A percentile compares a stretch with the other conserved stretches of the same genome.
These are phyloP conservation scores for Alnus rubra DNA, from an alignment of 306 rosid genomes.

Conservation along the genomic window DNA sequence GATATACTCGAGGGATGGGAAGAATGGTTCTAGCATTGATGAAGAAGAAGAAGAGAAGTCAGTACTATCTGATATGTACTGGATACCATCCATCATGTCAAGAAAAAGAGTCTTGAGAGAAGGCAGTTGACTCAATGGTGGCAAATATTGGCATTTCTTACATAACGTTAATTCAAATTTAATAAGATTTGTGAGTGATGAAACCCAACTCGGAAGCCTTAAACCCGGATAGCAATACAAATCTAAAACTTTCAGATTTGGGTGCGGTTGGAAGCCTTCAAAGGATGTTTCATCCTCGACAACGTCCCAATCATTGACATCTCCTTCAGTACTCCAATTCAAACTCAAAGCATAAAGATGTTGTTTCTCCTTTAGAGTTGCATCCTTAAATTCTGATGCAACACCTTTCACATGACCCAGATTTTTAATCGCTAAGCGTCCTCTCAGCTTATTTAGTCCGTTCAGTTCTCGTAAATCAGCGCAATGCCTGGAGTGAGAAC, in stretches of 20 bases:
- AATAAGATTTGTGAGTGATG: constrained; percentile 11
- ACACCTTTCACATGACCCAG: no score
- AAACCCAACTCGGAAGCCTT: constrained; percentile 17
- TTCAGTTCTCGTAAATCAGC: no score
- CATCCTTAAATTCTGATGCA: no score
- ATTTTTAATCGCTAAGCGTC: no score
- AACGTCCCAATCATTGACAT: no score
- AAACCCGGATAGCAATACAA: fast-evolving
- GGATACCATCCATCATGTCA: fast-evolving
- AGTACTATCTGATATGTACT: constrained; percentile 6
- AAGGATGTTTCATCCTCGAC: background rate
- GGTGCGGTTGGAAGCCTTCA: constrained; percentile 18
- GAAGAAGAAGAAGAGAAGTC: background rate
- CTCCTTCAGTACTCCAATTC: background rate
- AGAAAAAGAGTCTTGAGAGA: background rate
- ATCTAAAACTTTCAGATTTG: background rate
- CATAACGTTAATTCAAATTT: fast-evolving
- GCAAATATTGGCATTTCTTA: background rate
- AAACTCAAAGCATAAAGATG: background rate
- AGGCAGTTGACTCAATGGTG: background rate
- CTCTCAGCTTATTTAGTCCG: no score
- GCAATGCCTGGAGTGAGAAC: no score
- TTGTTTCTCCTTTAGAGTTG: no score
- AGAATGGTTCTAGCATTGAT: background rate
- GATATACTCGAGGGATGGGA: background rate